Conservation (phyloP, 805 yeast species). For the Cyberlindnera nakhonratchasimensis region DNA sequence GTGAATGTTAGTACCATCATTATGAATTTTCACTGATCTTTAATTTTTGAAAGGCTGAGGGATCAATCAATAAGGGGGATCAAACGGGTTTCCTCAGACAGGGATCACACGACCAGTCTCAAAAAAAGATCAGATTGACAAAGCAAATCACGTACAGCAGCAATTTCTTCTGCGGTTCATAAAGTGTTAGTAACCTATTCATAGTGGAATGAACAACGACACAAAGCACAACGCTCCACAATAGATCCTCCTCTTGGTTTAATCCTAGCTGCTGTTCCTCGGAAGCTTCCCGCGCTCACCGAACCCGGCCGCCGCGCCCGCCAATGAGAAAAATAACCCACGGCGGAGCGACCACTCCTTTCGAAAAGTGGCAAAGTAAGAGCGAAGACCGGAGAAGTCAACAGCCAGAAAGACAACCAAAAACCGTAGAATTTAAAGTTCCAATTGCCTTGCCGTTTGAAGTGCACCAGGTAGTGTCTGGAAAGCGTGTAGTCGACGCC, state of each 20-base stretch:
- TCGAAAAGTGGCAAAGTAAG: conserved; percentile 1
- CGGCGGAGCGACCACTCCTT: conserved; percentile 1
- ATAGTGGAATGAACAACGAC: not conserved
- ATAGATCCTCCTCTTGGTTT: not conserved
- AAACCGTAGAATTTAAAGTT: no score
- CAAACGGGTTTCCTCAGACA: not conserved
- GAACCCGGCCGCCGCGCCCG: conserved; percentile 2
- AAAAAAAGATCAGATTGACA: no score
- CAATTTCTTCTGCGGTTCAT: conserved; percentile 17
- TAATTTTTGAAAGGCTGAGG: no score
- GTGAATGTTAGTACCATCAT: conserved; percentile 20
- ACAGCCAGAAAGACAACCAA: no score
- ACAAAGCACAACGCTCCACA: not conserved
- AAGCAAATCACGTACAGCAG: conserved; percentile 17
- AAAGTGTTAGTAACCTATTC: conserved; percentile 13
- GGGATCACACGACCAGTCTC: not conserved
- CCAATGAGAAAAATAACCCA: conserved; percentile 1
- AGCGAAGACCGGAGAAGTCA: not conserved
- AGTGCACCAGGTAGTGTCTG: no score
- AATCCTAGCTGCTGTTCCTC: not conserved
- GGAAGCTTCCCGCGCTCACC: conserved; percentile 1
- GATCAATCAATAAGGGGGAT: no score
- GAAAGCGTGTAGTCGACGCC: no score
- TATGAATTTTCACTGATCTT: no score
- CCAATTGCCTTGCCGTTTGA: no score